Evolutionary conservation across 73 alveolate species (phyloP).

Genomic region (Paramecium biaurelia): DNA sequence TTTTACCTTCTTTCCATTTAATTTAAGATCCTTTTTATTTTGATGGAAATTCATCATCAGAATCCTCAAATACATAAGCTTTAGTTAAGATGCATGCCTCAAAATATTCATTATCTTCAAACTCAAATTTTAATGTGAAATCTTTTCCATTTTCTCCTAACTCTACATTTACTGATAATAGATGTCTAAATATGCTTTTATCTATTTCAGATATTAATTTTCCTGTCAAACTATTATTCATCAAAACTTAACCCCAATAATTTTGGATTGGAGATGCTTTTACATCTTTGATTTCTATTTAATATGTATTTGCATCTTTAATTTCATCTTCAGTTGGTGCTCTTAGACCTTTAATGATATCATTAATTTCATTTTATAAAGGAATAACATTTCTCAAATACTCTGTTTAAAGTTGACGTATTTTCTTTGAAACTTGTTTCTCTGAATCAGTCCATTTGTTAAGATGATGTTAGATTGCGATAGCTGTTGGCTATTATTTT

Average conservation of each 20-base stretch:
- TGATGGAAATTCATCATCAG: neutral
- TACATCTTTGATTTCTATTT: neutral
- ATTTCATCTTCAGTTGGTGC: conserved; percentile 9
- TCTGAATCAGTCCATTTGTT: neutral
- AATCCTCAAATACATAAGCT: neutral
- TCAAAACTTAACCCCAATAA: conserved; percentile 33
- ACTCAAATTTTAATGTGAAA: neutral
- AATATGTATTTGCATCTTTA: neutral
- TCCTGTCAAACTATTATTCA: neutral
- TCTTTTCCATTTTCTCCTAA: conserved; percentile 39
- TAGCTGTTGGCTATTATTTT: neutral
- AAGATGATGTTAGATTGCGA: neutral
- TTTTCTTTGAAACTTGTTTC: neutral
- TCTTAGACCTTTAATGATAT: neutral
- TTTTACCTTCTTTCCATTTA: conserved; percentile 33
- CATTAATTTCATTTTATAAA: conserved; percentile 14
- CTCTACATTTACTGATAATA: neutral
- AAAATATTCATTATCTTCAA: conserved; percentile 7
- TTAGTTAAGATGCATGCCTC: neutral
- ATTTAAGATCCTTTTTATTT: neutral
- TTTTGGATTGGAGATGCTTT: neutral
- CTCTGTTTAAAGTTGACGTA: neutral
- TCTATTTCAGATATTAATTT: neutral
- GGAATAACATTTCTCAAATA: neutral
- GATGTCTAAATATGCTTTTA: neutral